Percentiles rank a stretch among this genome's conserved stretches.
Evolutionary conservation across 306 rosid genomes (phyloP).

Genomic region (Malus asiatica): DNA sequence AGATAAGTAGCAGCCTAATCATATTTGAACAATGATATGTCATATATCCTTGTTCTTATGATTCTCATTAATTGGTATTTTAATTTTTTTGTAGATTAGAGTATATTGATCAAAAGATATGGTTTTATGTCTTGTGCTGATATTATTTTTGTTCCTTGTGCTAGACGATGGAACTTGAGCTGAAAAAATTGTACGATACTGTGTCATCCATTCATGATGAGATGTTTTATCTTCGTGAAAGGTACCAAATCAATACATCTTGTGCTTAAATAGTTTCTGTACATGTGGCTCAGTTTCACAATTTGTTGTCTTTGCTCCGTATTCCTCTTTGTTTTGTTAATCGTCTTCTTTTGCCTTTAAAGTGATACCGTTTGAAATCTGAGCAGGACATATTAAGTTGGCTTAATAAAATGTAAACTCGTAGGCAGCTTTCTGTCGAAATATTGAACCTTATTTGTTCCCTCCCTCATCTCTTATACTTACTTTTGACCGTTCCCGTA

Average conservation of each 20-base stretch:
- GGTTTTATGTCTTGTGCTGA: constrained; percentile 4
- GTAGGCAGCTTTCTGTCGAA: neutral
- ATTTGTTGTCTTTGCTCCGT: neutral
- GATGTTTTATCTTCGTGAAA: constrained; percentile 95
- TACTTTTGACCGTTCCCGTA: too few relatives aligned
- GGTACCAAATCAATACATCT: constrained; percentile 34
- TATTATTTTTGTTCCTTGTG: neutral
- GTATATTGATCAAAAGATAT: neutral
- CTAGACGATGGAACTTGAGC: constrained; percentile 79
- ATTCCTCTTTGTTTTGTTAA: neutral
- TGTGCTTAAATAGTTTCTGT: neutral
- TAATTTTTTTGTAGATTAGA: neutral
- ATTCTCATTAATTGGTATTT: neutral
- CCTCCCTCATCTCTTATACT: too few relatives aligned
- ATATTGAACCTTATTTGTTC: neutral
- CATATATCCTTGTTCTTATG: neutral
- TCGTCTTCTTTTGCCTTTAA: neutral
- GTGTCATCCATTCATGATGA: constrained; percentile 76
- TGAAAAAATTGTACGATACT: constrained; percentile 64
- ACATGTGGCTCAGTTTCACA: neutral
- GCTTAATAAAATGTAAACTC: too few relatives aligned
- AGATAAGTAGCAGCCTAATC: neutral
- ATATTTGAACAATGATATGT: neutral
- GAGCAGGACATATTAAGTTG: too few relatives aligned
- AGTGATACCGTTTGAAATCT: neutral